Evolutionary conservation across 129 eudicot species (phyloP), one percentile per base, ranked within the genome.

Genomic region (Logfia minima): DNA sequence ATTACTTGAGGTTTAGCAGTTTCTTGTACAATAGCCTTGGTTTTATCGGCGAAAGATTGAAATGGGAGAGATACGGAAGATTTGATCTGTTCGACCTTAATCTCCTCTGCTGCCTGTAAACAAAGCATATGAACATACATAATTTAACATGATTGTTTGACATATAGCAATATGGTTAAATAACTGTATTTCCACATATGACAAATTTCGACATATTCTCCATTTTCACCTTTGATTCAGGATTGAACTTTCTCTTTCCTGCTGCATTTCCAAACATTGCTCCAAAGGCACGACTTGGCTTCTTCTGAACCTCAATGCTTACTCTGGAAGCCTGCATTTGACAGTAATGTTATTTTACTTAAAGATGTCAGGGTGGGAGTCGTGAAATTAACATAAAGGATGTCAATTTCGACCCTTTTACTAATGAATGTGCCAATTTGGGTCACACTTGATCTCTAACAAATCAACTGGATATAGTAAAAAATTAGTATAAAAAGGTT

Each of bases 201-300:
- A 59, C 28, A 56, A 59, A 52, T 52, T 62, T 11, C 58, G 10
- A 72, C 62, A 28, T 5, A 13, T 34, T 34, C 56, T 24, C 14
- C 41, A 35, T 19, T 22, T 37, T 66, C 69, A 91, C 99, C 77
- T 77, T 85, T 66, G 73, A 85, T 71, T 84, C 87, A 45, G 84
- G 55, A 74, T 80, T 84, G 45, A 81, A 74, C 82, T 95, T 95
- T 81, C 93, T 82, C 79, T 92, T 95, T 22, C 89, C 82, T n/a
- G 90, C 75, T 65, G 94, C 67, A 66, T 74, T 85, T 41, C 97
- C 97, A 8, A 92, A 88, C 80, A 95, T 68, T 21, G 96, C 90
- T 78, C 97, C 99, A 84, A 95, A 90, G 73, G 87, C 96, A 68
- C 94, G 84, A 68, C 81, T 86, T 13, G 99, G 96, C 77, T 88